These are phyloP conservation scores for Neonectria hederae DNA, from an alignment of 2,329 filamentous ascomycete species.

Conservation along the genomic window DNA sequence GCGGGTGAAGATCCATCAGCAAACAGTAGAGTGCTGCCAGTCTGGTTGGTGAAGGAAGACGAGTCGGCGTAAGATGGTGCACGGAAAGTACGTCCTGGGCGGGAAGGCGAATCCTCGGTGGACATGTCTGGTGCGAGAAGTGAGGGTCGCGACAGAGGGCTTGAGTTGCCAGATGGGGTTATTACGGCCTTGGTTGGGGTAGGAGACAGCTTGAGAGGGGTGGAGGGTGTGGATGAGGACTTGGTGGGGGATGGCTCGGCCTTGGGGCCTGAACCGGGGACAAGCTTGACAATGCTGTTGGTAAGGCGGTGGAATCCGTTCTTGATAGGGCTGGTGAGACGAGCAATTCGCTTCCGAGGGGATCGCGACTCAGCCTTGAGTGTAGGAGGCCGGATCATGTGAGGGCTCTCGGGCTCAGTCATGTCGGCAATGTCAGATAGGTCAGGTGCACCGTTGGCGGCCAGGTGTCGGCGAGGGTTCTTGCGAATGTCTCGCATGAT, in stretches of 20 bases:
- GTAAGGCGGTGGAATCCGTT: constrained; percentile 39
- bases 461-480: constrained; percentile 37
- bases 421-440: constrained; percentile 43
- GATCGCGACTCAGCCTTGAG: constrained; percentile 41
- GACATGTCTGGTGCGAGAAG: constrained; percentile 4
- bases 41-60: constrained; percentile 24
- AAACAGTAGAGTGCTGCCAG: constrained; percentile 20
- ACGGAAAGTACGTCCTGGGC: constrained; percentile 31
- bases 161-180: constrained; percentile 26
- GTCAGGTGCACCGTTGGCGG: constrained; percentile 36
- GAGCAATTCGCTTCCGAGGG: constrained; percentile 44
- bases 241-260: constrained; percentile 45
- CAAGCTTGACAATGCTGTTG: constrained; percentile 43
- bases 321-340: constrained; percentile 42
- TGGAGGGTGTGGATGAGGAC: constrained; percentile 40
- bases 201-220: constrained; percentile 35
- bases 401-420: constrained; percentile 43
- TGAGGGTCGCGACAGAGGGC: constrained; percentile 22
- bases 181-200: constrained; percentile 22
- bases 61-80: constrained; percentile 33
- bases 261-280: constrained; percentile 39
- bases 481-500: constrained; percentile 32
- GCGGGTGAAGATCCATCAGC: constrained; percentile 29
- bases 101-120: constrained; percentile 25
- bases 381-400: constrained; percentile 34